A percentile compares a stretch with the other conserved stretches of the same genome.
Evolutionary conservation across 2,329 filamentous ascomycete species (phyloP).

Genomic region (Elsinoe fawcettii): DNA sequence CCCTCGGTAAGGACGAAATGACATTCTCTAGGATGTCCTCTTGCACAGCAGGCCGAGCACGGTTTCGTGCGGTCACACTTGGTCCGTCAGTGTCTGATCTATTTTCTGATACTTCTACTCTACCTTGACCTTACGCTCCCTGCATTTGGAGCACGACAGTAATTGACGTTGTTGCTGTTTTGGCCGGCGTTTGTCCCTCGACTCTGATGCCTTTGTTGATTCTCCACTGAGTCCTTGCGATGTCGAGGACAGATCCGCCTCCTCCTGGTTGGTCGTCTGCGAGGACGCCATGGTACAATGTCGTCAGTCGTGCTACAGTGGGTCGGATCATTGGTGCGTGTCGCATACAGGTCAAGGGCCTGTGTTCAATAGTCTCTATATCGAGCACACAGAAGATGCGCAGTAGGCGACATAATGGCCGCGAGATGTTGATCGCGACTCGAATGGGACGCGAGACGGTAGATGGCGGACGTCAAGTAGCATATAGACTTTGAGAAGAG

Average conservation of each 20-base stretch:
- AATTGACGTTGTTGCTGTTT: constrained; percentile 37
- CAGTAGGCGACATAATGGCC: neutral
- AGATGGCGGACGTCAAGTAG: neutral
- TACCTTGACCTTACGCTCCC: constrained; percentile 44
- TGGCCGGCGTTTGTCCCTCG: constrained; percentile 30
- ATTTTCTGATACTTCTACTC: constrained; percentile 14
- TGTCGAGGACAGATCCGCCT: neutral
- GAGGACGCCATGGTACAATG: neutral
- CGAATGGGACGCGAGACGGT: neutral
- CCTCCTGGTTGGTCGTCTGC: neutral
- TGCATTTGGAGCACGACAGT: constrained; percentile 43
- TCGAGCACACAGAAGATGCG: neutral
- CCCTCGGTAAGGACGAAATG: constrained; percentile 40
- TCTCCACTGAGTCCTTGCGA: neutral
- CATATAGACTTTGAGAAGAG: neutral
- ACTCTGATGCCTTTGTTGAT: constrained; percentile 3
- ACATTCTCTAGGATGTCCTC: constrained; percentile 41
- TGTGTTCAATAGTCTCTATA: neutral
- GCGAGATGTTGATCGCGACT: neutral
- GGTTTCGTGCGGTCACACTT: constrained; percentile 44
- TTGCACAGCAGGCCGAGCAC: constrained; percentile 42
- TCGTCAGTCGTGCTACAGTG: neutral
- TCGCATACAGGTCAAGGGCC: no score
- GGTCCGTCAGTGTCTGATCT: constrained; percentile 6
- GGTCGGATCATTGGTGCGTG: neutral